Base-by-base conservation (phyloP, 176 grass and related monocot genomes). In the Melocanna baccifera region DNA sequence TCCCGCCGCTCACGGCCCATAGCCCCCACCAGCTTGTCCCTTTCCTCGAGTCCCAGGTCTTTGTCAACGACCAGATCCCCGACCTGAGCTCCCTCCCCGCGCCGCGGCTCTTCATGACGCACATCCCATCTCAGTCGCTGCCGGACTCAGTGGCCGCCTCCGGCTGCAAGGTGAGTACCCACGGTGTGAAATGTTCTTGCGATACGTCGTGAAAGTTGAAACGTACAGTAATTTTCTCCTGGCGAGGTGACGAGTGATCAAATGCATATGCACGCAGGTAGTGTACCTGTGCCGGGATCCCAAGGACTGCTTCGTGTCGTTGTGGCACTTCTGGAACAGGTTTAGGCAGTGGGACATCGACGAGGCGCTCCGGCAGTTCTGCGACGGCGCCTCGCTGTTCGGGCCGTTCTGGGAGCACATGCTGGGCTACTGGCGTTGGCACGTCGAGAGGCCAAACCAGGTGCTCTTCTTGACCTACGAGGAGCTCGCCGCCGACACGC, bases 391-490 rank as follows among this genome's bases (percentile, higher is more conserved):
- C 10, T 39, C 53, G 2, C 0, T 18, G 6, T 63, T 55, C 1
- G 75, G 67, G 19, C 46, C 81, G 41, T 42, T 9, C 41, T 42
- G 41, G 41, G 41, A 42, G 41, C 41, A 42, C 41, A 42, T 42
- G 1, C 41, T 42, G 41, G 41, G 41, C 41, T 42, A 42, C 41
- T 42, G 41, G 41, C 8, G 41, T 42, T 42, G 41, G 41, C 41
- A 42, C 14, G 1, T 53, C 4, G 55, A 65, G 74, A 16, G 16
- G 32, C 87, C 87, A 6, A 1, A n/a, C 4, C 43, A 83, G 46
- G 81, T 84, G 36, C 16, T 88, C 53, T 88, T 88, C 67, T 4
- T 84, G 12, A 84, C 43, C 34, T 79, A 84, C 47, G 81, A 88
- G 75, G 87, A 79, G 75, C 28, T 84, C 56, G 16, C 12, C 1